Evolutionary conservation across 2,329 filamentous ascomycete genomes (phyloP), one percentile per base, ranked within the genome.

Genomic region (Ampelomyces quisqualis): DNA sequence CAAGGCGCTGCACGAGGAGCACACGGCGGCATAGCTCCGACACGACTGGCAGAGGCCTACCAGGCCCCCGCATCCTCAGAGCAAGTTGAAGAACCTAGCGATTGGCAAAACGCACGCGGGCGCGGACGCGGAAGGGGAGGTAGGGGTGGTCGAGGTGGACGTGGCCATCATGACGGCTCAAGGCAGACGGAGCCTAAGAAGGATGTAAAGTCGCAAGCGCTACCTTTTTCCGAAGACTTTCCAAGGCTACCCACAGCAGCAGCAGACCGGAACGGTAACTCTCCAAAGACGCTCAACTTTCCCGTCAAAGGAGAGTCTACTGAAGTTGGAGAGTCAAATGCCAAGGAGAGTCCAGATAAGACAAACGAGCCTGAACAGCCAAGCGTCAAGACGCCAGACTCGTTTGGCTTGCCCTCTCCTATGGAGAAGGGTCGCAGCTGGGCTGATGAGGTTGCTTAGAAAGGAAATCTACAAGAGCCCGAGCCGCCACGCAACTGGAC

Each of bases 1-100:
- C 67, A 73, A 14, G 70, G 72, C 17, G 74, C 71, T 45, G 62
- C 73, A 19, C 66, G 77, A 21, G 77, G 77, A 7, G 75, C 76
- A 48, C 70, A 78, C 49, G 77, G 77, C 7, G 77, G 73, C 18
- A 68, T 79, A 7, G 68, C 68, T 3, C 47, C 50, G 4, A 46
- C 56, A 5, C n/a, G n/a, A n/a, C n/a, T n/a, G n/a, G n/a, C n/a
- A n/a, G n/a, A 26, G 70, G 62, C 47, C 40, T 5, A 62, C 65
- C 22, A 42, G 42, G 17, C 17, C 11, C 14, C 29, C 49, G 23
- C 19, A 3, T 22, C 22, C 14, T 15, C 15, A 7, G 38, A 40
- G 15, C 31, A 40, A 14, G 3, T 10, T 1, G 31, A 40, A 4
- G 38, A 34, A 9, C 2, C 18, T 3, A 20, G 17, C 7, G 8